Base-by-base conservation (phyloP, 73 alveolate species). In the Tetrahymena malaccensis region DNA sequence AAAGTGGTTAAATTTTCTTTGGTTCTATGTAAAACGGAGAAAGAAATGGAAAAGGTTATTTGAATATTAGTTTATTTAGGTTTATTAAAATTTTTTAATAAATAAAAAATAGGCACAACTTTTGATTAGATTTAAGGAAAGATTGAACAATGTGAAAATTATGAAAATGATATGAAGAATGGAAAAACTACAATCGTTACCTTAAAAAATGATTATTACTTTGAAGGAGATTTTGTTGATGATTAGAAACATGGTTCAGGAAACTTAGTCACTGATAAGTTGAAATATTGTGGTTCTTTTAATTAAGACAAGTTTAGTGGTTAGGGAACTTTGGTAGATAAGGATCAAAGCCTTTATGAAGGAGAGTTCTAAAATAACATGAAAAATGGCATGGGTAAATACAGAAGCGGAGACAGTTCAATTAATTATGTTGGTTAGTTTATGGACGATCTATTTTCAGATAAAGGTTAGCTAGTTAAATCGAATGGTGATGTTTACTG, bases 401-500 rank as follows among this genome's bases (percentile, higher is more conserved):
- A 85, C 19, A 70, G 43, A 37, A 95, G 93, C 43, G 55, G 93
- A 25, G 94, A 94, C 4, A 85, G 85, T 17, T 55, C 93, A 21
- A 94, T 85, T 55, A 85, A 43, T 37, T 95, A 95, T 55, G 97
- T 95, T 43, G 97, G 97, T 21, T 89, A 85, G 33, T 95, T 95
- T 85, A 15, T 34, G 10, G 85, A 95, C 33, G 97, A 94, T 0
- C 43, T 38, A 3, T 95, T 95, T 35, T 44, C 58, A 17, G 97
- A 94, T 37, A 94, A 95, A 95, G 97, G 97, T 19, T 34, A 95
- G 55, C 94, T 85, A 85, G 97, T 95, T 2, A 85, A 94, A 94
- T 89, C 97, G 9, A 89, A 85, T 89, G 97, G 97, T 1, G 95
- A 95, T 95, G 94, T 95, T n/a, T 95, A 95, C 93, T 85, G 94